Percentiles rank a stretch among this genome's conserved stretches.
These are phyloP conservation scores for Solidago caesia DNA, from an alignment of 129 eudicot species.

Conservation along the genomic window DNA sequence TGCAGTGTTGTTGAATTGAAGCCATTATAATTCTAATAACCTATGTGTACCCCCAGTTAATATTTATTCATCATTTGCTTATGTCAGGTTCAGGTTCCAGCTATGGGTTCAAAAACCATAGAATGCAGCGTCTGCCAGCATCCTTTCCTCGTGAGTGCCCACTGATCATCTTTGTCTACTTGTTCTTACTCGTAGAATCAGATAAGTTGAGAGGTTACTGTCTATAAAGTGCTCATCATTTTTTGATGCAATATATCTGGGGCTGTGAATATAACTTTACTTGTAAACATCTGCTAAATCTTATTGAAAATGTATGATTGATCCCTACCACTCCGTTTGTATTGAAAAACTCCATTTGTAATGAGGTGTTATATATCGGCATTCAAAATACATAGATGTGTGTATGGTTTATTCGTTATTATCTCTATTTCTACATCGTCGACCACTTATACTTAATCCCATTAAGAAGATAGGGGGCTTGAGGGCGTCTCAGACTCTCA, in stretches of 20 bases:
- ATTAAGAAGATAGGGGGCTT: too few relatives aligned
- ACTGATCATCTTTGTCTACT: slow-evolving; percentile 25
- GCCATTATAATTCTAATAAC: not conserved
- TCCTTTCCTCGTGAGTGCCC: slow-evolving; percentile 67
- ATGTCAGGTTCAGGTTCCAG: slow-evolving; percentile 69
- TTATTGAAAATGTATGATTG: slow-evolving; percentile 1
- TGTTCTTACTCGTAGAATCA: slow-evolving; percentile 5
- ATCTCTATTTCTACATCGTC: too few relatives aligned
- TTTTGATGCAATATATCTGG: not conserved
- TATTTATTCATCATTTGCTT: not conserved
- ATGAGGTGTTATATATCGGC: not conserved
- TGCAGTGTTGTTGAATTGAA: too few relatives aligned
- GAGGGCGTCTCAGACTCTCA: too few relatives aligned
- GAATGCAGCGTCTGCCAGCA: slow-evolving; percentile 87
- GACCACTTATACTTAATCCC: too few relatives aligned
- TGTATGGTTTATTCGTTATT: not conserved
- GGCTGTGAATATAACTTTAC: slow-evolving; percentile 4
- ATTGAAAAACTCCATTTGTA: slow-evolving; percentile 7
- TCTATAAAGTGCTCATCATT: slow-evolving; percentile 3
- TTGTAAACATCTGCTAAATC: slow-evolving; percentile 12
- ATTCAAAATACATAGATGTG: not conserved
- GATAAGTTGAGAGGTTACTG: not conserved
- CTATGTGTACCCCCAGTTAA: slow-evolving; percentile 2
- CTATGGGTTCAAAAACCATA: slow-evolving; percentile 69
- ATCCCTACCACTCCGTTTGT: slow-evolving; percentile 12